A percentile compares a stretch with the other conserved stretches of the same genome.
Conservation (phyloP, 345 rosid genomes). For the Euphorbia lathyris region DNA sequence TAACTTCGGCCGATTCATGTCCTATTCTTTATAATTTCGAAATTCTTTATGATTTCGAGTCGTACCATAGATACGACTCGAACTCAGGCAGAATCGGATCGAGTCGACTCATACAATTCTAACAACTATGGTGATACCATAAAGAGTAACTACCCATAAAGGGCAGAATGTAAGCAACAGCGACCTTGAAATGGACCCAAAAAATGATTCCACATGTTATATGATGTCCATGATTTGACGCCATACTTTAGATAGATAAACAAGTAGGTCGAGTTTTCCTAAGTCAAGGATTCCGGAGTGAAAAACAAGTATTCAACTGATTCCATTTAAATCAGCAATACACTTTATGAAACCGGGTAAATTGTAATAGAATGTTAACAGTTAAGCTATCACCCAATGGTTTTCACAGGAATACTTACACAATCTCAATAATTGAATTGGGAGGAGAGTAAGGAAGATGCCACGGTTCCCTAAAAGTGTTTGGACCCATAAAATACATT, state of each 20-base stretch:
- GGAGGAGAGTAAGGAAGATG: conserved; percentile 96
- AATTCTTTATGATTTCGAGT: too few relatives aligned
- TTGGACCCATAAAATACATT: conserved; percentile 97
- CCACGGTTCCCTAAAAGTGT: conserved; percentile 97
- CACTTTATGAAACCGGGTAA: conserved; percentile 14
- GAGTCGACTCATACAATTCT: too few relatives aligned
- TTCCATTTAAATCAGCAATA: background rate
- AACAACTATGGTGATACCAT: too few relatives aligned
- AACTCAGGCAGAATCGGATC: too few relatives aligned
- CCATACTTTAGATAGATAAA: background rate
- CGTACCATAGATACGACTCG: too few relatives aligned
- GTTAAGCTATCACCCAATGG: conserved; percentile 4
- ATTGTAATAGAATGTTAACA: conserved; percentile 18
- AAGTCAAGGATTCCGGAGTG: background rate
- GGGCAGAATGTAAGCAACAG: background rate
- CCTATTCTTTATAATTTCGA: too few relatives aligned
- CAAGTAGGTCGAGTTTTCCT: background rate
- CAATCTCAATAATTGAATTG: conserved; percentile 81
- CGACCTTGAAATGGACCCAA: background rate
- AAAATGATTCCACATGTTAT: background rate
- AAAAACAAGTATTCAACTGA: background rate
- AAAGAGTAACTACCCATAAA: background rate
- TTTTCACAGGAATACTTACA: conserved; percentile 51
- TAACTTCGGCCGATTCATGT: too few relatives aligned
- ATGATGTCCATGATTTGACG: background rate